These are phyloP conservation scores for Tricholoma bakamatsutake DNA, from an alignment of 768 basidiomycete species.

Conservation along the genomic window DNA sequence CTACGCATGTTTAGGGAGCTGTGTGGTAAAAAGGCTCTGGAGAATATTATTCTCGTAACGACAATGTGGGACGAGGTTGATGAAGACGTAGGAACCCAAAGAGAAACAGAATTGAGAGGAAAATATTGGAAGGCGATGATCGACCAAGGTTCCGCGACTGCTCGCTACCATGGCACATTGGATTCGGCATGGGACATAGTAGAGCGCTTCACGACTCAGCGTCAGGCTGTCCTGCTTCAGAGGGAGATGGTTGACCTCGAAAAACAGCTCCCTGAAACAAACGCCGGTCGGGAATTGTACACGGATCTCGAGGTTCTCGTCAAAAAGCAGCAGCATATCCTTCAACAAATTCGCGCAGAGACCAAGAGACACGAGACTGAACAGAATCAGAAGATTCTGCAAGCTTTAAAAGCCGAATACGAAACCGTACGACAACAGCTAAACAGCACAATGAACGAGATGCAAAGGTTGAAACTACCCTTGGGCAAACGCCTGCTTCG, in stretches of 20 bases:
- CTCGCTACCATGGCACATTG: conserved; percentile 29
- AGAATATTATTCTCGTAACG: conserved; percentile 42
- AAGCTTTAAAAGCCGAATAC: background rate
- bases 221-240: conserved; percentile 17
- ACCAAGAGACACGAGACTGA: background rate
- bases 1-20: conserved; percentile 41
- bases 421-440: conserved; percentile 1
- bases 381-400: background rate
- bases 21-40: conserved; percentile 38
- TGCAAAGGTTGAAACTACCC: background rate
- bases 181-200: conserved; percentile 33
- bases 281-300: conserved; percentile 5
- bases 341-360: background rate
- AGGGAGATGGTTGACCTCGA: conserved; percentile 19
- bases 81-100: conserved; percentile 23
- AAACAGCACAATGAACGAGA: background rate
- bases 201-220: conserved; percentile 19
- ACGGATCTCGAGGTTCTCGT: conserved; percentile 4
- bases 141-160: conserved; percentile 29
- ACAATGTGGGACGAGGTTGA: conserved; percentile 41
- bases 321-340: conserved; percentile 5
- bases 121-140: conserved; percentile 40
- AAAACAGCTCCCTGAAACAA: conserved; percentile 11
- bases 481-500: background rate
- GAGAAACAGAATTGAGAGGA: conserved; percentile 35